These are phyloP conservation scores for Boletus semigastroideus DNA, from an alignment of 1,284 basidiomycete species.

Conservation along the genomic window DNA sequence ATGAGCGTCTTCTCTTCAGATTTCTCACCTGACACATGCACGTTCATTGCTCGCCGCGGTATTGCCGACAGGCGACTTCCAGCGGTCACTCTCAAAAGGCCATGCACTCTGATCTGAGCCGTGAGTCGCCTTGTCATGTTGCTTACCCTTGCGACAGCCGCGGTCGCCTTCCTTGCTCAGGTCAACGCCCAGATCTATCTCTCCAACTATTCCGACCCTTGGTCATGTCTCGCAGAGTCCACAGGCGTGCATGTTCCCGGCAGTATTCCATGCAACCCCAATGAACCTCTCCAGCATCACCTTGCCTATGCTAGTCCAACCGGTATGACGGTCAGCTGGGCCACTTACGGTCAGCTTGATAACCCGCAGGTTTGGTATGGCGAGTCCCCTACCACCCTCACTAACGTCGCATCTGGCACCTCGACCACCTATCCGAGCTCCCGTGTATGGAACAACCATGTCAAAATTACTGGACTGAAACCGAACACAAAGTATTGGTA, in stretches of 20 bases:
- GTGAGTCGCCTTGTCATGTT: conserved; percentile 8
- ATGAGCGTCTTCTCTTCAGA: background rate
- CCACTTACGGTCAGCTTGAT: conserved; percentile 18
- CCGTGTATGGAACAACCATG: conserved; percentile 30
- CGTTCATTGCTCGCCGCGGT: background rate
- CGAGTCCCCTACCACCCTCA: conserved; percentile 16
- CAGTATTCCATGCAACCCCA: conserved; percentile 27
- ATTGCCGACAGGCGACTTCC: background rate
- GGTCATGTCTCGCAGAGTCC: conserved; percentile 26
- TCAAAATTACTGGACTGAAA: conserved; percentile 26
- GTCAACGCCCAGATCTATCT: conserved; percentile 24
- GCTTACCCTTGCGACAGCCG: conserved; percentile 2
- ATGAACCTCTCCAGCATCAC: conserved; percentile 28
- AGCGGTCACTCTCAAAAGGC: background rate
- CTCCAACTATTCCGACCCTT: conserved; percentile 9
- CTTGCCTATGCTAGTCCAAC: conserved; percentile 25
- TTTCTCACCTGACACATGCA: conserved; percentile 3
- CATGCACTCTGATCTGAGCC: no score
- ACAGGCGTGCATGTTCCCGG: conserved; percentile 31
- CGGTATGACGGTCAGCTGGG: conserved; percentile 32
- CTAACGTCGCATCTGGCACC: conserved; percentile 16
- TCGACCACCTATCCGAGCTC: conserved; percentile 27
- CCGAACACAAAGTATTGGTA: conserved; percentile 30
- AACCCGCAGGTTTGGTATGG: conserved; percentile 30
- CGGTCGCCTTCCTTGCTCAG: conserved; percentile 8